A percentile compares a stretch with the other conserved stretches of the same genome.
Evolutionary conservation across 345 rosid species (phyloP).

Genomic region (Clausena lansium): DNA sequence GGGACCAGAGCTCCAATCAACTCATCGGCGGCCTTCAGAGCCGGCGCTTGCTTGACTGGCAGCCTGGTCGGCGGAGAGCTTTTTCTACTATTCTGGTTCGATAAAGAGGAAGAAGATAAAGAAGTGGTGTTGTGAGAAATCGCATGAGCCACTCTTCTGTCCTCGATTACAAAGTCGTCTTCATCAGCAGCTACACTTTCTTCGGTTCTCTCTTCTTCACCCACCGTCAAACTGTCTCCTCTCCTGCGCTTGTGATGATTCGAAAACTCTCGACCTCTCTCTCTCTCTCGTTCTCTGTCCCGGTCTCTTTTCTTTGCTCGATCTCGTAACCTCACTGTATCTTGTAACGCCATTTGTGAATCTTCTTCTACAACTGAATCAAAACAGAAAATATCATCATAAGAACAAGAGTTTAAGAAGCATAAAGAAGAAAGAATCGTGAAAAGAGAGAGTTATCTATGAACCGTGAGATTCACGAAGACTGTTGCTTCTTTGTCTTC

Average conservation of each 20-base stretch:
- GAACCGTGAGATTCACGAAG: slow-evolving; percentile 36
- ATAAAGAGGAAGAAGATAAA: slow-evolving; percentile 5
- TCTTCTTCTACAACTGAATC: slow-evolving; percentile 31
- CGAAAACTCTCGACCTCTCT: slow-evolving; percentile 28
- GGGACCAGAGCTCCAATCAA: slow-evolving; percentile 57
- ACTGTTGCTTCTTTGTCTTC: slow-evolving; percentile 38
- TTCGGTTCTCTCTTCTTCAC: slow-evolving; percentile 37
- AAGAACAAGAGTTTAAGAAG: neutral
- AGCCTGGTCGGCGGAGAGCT: slow-evolving; percentile 13
- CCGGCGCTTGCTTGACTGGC: slow-evolving; percentile 3
- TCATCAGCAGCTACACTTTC: slow-evolving; percentile 40
- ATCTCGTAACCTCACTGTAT: slow-evolving; percentile 33
- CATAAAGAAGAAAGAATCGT: neutral
- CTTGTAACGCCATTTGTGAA: slow-evolving; percentile 32
- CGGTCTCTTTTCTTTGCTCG: slow-evolving; percentile 27
- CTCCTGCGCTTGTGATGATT: slow-evolving; percentile 41
- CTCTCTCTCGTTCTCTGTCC: slow-evolving; percentile 14
- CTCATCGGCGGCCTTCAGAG: slow-evolving; percentile 36
- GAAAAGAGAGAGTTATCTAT: neutral
- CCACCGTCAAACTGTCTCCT: slow-evolving; percentile 30
- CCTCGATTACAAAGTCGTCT: slow-evolving; percentile 23
- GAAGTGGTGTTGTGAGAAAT: neutral
- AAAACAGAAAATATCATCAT: neutral
- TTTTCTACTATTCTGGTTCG: slow-evolving; percentile 27
- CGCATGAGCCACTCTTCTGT: slow-evolving; percentile 7